Percentiles rank a stretch among this genome's conserved stretches.
Conservation (phyloP, 2,329 filamentous ascomycete genomes). For the Colletotrichum paranaense region DNA sequence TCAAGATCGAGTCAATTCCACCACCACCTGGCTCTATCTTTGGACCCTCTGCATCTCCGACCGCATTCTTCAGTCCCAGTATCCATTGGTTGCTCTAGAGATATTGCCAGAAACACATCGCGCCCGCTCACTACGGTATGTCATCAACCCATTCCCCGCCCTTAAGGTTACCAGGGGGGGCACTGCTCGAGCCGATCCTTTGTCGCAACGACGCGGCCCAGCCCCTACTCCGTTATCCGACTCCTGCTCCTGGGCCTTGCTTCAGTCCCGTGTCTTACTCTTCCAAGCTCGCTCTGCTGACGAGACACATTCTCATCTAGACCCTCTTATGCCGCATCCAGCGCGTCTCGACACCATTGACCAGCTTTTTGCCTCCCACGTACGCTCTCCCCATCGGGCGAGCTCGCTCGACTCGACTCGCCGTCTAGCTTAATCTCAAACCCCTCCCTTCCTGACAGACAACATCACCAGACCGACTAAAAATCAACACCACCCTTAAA, state of each 20-base stretch:
- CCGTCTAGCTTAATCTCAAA: neutral
- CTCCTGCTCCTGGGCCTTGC: constrained; percentile 9
- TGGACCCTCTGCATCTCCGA: constrained; percentile 45
- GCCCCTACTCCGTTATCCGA: constrained; percentile 6
- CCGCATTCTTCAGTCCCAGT: constrained; percentile 51
- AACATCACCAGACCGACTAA: constrained; percentile 21
- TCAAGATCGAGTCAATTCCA: constrained; percentile 33
- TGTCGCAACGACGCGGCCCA: constrained; percentile 30
- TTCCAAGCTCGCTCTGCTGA: constrained; percentile 16
- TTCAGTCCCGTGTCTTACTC: neutral
- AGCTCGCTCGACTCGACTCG: constrained; percentile 1
- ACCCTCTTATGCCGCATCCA: constrained; percentile 31
- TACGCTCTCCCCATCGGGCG: constrained; percentile 14
- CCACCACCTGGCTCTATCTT: constrained; percentile 33
- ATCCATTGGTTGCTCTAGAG: constrained; percentile 51
- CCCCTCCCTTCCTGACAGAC: constrained; percentile 17
- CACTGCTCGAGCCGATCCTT: constrained; percentile 23
- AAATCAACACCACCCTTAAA: neutral
- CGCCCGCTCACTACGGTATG: constrained; percentile 50
- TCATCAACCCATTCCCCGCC: constrained; percentile 35
- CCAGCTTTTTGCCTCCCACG: constrained; percentile 13
- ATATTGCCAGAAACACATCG: constrained; percentile 43
- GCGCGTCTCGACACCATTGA: constrained; percentile 19
- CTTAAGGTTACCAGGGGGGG: constrained; percentile 19
- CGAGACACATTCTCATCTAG: constrained; percentile 14